Conservation (phyloP, 768 basidiomycete genomes). For the Leccinellum luteum region DNA sequence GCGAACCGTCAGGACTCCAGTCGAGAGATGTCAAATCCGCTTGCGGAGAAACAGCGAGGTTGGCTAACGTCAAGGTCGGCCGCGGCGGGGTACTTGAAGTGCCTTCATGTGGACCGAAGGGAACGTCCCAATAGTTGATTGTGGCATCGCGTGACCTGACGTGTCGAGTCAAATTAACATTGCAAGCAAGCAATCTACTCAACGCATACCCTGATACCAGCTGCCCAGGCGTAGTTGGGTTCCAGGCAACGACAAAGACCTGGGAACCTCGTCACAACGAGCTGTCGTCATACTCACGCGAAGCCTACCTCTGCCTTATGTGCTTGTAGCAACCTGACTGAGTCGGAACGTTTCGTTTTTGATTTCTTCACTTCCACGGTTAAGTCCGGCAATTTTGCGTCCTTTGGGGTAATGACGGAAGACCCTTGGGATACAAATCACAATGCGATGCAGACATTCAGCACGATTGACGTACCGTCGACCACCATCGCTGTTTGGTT, state of each 20-base stretch:
- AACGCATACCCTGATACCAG: conserved; percentile 69
- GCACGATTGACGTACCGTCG: conserved; percentile 35
- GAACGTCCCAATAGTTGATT: conserved; percentile 71
- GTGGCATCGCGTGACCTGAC: conserved; percentile 72
- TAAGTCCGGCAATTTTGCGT: conserved; percentile 21
- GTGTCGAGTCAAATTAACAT: conserved; percentile 2
- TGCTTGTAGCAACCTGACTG: conserved; percentile 46
- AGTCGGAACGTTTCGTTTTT: conserved; percentile 39
- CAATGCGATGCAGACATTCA: conserved; percentile 26
- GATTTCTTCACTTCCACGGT: conserved; percentile 32
- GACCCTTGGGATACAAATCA: conserved; percentile 14
- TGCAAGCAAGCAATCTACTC: not conserved
- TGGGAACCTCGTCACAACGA: conserved; percentile 27
- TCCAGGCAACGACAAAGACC: conserved; percentile 84
- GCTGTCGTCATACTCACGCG: conserved; percentile 14
- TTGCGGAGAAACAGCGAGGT: conserved; percentile 46
- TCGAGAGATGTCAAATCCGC: conserved; percentile 72
- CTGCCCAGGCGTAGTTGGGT: conserved; percentile 56
- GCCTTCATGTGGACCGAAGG: conserved; percentile 34
- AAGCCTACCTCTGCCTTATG: conserved; percentile 58
- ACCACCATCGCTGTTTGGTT: conserved; percentile 33
- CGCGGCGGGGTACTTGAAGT: conserved; percentile 20
- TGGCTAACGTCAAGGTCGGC: conserved; percentile 45
- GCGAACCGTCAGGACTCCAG: conserved; percentile 72
- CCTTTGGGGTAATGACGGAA: conserved; percentile 13